Evolutionary conservation across 306 rosid genomes (phyloP).

Genomic region (Geum urbanum): DNA sequence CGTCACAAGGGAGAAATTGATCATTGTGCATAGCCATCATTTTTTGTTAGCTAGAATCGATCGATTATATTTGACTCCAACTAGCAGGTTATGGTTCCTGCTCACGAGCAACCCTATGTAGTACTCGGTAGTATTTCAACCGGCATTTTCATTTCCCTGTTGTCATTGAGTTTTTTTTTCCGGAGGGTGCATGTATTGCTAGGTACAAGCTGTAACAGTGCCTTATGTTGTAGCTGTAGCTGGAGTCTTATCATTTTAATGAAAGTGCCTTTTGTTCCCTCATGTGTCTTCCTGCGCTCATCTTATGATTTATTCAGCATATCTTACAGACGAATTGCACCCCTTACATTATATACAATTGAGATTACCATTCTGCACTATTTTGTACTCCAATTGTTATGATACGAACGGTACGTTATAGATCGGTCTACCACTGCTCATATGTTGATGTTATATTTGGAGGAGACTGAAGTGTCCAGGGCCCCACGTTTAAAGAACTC

Average conservation of each 20-base stretch:
- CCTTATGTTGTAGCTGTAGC: constrained; percentile 46
- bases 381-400: too few species aligned
- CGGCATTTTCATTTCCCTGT: constrained; percentile 33
- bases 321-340: too few species aligned
- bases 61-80: constrained; percentile 36
- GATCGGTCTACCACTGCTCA: too few species aligned
- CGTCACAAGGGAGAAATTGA: constrained; percentile 33
- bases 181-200: constrained; percentile 35
- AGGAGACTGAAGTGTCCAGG: background rate
- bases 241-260: constrained; percentile 39
- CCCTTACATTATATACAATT: background rate
- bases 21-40: constrained; percentile 42
- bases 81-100: constrained; percentile 40
- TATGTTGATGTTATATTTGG: background rate
- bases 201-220: constrained; percentile 42
- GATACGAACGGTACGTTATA: too few species aligned
- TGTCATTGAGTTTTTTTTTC: constrained; percentile 29
- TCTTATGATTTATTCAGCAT: background rate
- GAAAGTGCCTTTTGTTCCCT: constrained; percentile 35
- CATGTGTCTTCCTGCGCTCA: background rate
- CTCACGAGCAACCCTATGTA: constrained; percentile 43
- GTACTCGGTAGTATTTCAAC: constrained; percentile 33
- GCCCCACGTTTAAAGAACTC: background rate
- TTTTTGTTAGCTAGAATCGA: constrained; percentile 52
- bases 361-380: too few species aligned